Evolutionary conservation across 257 asterid species (phyloP).

Genomic region (Jaltomata sinuosa): DNA sequence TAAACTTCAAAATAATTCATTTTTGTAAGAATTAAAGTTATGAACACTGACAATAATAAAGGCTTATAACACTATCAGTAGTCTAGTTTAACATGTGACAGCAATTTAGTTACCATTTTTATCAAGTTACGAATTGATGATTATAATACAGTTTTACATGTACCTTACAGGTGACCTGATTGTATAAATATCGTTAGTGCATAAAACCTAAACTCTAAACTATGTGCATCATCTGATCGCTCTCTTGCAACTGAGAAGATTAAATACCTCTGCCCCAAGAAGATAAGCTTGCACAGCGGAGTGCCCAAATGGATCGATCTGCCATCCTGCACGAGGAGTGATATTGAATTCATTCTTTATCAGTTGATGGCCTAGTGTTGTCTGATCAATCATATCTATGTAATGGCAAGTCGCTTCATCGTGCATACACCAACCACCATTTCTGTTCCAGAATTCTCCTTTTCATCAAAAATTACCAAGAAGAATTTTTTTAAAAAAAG

Average conservation of each 20-base stretch:
- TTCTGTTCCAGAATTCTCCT: slow-evolving; percentile 31
- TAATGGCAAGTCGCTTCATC: slow-evolving; percentile 85
- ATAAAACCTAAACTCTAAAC: neutral
- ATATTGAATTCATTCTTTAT: slow-evolving; percentile 57
- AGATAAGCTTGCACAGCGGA: slow-evolving; percentile 90
- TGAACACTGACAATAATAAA: neutral
- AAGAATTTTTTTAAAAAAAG: neutral
- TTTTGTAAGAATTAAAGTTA: neutral
- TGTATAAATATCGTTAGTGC: neutral
- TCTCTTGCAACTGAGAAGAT: neutral
- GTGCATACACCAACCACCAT: slow-evolving; percentile 98
- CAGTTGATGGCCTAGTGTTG: slow-evolving; percentile 73
- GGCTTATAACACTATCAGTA: neutral
- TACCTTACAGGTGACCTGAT: neutral
- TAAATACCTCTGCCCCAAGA: slow-evolving; percentile 59
- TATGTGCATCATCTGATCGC: neutral
- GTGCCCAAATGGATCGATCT: slow-evolving; percentile 93
- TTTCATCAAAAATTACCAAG: neutral
- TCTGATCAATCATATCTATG: slow-evolving; percentile 91
- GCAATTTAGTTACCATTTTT: neutral
- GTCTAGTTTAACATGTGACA: neutral
- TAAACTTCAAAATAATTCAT: neutral
- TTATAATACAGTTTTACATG: neutral
- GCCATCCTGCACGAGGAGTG: slow-evolving; percentile 98
- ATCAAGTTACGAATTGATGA: neutral